Evolutionary conservation across 495 filamentous ascomycete genomes (phyloP).

Genomic region (Podospora pseudoanserina): DNA sequence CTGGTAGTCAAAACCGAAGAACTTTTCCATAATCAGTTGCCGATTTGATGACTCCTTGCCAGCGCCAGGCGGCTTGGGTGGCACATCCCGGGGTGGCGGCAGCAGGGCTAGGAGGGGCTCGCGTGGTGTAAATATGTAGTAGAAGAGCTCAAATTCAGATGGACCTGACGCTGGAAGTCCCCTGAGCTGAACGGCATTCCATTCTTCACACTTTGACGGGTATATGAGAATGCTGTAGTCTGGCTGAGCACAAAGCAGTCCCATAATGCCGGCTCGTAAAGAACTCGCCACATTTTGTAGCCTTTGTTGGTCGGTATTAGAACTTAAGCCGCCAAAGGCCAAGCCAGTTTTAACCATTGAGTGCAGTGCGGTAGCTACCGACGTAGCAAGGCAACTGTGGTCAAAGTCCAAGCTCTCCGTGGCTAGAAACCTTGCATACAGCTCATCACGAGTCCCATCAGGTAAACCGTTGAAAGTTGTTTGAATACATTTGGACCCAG

Average conservation of each 20-base stretch:
- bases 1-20: slow-evolving; percentile 28
- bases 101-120: neutral
- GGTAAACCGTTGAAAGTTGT: slow-evolving; percentile 35
- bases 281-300: slow-evolving; percentile 32
- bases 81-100: slow-evolving; percentile 2
- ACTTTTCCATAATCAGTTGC: slow-evolving; percentile 23
- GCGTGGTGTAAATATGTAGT: slow-evolving; percentile 32
- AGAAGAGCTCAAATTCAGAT: slow-evolving; percentile 28
- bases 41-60: slow-evolving; percentile 2
- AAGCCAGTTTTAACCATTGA: slow-evolving; percentile 12
- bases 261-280: slow-evolving; percentile 31
- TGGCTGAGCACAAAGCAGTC: slow-evolving; percentile 28
- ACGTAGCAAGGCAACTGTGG: slow-evolving; percentile 31
- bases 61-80: neutral
- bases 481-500: slow-evolving; percentile 14
- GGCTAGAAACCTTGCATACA: slow-evolving; percentile 36
- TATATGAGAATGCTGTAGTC: slow-evolving; percentile 41
- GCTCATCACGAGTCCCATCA: slow-evolving; percentile 23
- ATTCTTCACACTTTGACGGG: slow-evolving; percentile 38
- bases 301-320: slow-evolving; percentile 14
- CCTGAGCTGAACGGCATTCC: slow-evolving; percentile 27
- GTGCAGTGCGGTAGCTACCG: slow-evolving; percentile 18
- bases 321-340: slow-evolving; percentile 21
- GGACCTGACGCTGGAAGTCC: slow-evolving; percentile 24
- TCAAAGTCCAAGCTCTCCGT: slow-evolving; percentile 32